Conservation (phyloP, 805 yeast genomes). For the Priceomyces carsonii region DNA sequence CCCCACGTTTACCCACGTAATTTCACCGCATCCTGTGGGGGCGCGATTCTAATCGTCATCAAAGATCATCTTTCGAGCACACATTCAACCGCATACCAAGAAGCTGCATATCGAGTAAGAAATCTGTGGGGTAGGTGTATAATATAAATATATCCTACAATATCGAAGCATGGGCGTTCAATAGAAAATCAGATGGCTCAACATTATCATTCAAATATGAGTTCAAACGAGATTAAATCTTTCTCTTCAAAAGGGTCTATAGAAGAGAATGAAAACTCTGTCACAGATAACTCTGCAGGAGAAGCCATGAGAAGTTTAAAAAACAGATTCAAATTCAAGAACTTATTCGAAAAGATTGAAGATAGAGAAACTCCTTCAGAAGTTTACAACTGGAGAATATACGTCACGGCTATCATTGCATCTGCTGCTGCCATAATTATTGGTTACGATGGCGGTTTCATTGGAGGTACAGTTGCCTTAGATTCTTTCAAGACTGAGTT, state of each 20-base stretch:
- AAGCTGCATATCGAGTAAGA: background rate
- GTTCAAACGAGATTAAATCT: slow-evolving; percentile 1
- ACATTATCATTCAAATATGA: too few relatives aligned
- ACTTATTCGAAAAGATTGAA: slow-evolving; percentile 29
- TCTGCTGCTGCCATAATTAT: slow-evolving; percentile 41
- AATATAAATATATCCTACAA: background rate
- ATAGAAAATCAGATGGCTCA: too few relatives aligned
- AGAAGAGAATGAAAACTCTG: background rate
- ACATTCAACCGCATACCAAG: too few relatives aligned
- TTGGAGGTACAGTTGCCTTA: slow-evolving; percentile 41
- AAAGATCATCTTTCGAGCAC: too few relatives aligned
- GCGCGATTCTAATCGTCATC: too few relatives aligned
- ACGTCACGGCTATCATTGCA: slow-evolving; percentile 36
- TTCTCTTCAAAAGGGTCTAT: background rate
- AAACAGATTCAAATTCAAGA: slow-evolving; percentile 1
- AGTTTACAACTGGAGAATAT: slow-evolving; percentile 36
- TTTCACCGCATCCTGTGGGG: too few relatives aligned
- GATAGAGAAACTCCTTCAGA: slow-evolving; percentile 41
- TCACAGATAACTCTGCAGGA: background rate
- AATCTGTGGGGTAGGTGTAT: slow-evolving; percentile 1
- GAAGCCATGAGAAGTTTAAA: background rate
- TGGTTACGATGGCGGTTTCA: slow-evolving; percentile 43
- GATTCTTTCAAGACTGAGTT: slow-evolving; percentile 32
- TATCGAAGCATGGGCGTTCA: background rate
- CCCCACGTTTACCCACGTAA: too few relatives aligned